phyloP scores from a whole-genome alignment of 345 rosid species.

The Eucalyptus marginata region DNA sequence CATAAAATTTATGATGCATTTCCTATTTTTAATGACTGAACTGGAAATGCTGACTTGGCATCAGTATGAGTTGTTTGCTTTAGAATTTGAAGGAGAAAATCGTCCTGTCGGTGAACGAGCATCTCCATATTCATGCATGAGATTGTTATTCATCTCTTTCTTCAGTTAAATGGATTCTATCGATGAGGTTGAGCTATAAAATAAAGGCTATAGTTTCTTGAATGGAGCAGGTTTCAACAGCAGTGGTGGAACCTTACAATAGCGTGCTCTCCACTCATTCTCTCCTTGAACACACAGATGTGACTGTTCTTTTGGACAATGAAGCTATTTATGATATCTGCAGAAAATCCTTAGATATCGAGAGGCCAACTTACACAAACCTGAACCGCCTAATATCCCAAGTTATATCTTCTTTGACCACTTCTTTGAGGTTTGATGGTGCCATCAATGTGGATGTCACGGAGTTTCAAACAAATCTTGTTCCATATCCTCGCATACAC shows the following conservation, averaged over 20 bases:
- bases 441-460: conserved; percentile 78
- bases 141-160: neutral
- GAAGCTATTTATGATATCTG: conserved; percentile 86
- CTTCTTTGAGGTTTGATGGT: conserved; percentile 76
- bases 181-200: neutral
- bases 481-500: conserved; percentile 80
- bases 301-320: conserved; percentile 64
- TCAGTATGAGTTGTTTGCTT: neutral
- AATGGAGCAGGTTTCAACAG: conserved; percentile 63
- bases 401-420: conserved; percentile 63
- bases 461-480: conserved; percentile 77
- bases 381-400: conserved; percentile 74
- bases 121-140: neutral
- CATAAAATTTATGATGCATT: neutral
- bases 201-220: neutral
- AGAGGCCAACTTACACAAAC: conserved; percentile 69
- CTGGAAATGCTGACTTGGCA: neutral
- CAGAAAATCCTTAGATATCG: conserved; percentile 64
- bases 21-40: neutral
- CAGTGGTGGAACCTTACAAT: conserved; percentile 81
- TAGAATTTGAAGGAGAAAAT: neutral
- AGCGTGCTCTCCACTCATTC: conserved; percentile 79
- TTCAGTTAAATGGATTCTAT: neutral
- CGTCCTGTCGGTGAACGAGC: neutral
- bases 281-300: conserved; percentile 81